These are phyloP conservation scores for Suillus paluster DNA, from an alignment of 768 basidiomycete genomes.

Conservation along the genomic window DNA sequence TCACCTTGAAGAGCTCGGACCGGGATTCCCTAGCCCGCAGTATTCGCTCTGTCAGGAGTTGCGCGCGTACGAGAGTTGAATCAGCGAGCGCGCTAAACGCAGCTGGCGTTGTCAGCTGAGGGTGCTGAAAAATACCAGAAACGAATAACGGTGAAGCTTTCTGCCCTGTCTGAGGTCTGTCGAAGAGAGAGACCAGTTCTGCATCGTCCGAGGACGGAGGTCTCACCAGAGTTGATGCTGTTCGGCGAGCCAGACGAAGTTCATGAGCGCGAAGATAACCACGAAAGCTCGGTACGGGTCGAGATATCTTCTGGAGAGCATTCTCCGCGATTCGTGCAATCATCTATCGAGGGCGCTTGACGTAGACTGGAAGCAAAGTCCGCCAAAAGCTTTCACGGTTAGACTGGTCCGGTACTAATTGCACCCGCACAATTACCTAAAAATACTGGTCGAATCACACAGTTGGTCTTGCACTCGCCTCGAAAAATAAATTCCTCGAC, in stretches of 20 bases:
- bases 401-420: not conserved
- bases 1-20: conserved; percentile 78
- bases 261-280: conserved; percentile 45
- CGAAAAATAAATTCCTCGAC: not conserved
- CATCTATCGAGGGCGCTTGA: conserved; percentile 28
- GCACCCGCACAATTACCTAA: conserved; percentile 9
- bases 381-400: not conserved
- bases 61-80: conserved; percentile 80
- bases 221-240: conserved; percentile 45
- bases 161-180: conserved; percentile 53
- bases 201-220: conserved; percentile 70
- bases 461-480: not conserved
- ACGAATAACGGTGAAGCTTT: conserved; percentile 48
- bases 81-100: conserved; percentile 75
- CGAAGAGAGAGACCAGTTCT: conserved; percentile 71
- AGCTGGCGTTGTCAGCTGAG: conserved; percentile 67
- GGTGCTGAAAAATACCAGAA: conserved; percentile 88
- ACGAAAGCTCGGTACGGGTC: conserved; percentile 43
- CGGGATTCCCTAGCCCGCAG: conserved; percentile 72
- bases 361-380: not conserved
- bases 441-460: too few species aligned
- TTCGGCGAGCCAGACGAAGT: conserved; percentile 23
- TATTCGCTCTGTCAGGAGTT: conserved; percentile 84
- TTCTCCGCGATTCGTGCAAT: conserved; percentile 43
- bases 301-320: conserved; percentile 42